Percentiles rank a stretch among this genome's conserved stretches.
These are phyloP conservation scores for Teratosphaeria zuluensis DNA, from an alignment of 2,329 filamentous ascomycete species.

Conservation along the genomic window DNA sequence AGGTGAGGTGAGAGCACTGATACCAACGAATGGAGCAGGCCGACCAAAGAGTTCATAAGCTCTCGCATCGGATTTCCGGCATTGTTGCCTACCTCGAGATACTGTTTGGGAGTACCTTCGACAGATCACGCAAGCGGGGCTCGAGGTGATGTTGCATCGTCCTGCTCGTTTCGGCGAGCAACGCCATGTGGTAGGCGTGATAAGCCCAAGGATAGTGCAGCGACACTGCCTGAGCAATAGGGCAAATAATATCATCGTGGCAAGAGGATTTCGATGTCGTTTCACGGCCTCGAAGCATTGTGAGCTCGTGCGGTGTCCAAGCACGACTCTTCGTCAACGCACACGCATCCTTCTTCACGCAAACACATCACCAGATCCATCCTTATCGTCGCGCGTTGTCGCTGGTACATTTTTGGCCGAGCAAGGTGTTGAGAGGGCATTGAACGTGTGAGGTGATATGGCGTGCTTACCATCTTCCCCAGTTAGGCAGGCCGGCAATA, in stretches of 20 bases:
- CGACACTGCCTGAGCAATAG: not conserved
- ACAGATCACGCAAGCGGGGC: not conserved
- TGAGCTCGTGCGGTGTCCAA: too few relatives aligned
- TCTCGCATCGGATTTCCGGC: not conserved
- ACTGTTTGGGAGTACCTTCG: not conserved
- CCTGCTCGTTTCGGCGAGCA: too few relatives aligned
- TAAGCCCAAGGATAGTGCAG: not conserved
- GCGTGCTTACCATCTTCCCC: conserved; percentile 3
- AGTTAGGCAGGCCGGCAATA: not conserved
- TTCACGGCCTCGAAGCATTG: not conserved
- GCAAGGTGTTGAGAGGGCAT: not conserved
- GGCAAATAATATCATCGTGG: too few relatives aligned
- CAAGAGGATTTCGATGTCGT: too few relatives aligned
- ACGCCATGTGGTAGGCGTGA: not conserved
- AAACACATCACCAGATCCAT: not conserved
- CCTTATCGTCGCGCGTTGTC: not conserved
- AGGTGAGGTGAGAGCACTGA: not conserved
- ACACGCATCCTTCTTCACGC: not conserved
- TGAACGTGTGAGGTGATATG: not conserved
- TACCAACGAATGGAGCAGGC: not conserved
- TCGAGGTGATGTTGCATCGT: not conserved
- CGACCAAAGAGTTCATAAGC: not conserved
- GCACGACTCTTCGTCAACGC: not conserved
- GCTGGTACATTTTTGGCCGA: not conserved
- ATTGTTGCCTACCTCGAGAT: not conserved